A percentile compares a stretch with the other conserved stretches of the same genome.
These are phyloP conservation scores for Dactylellina sp. DNA, from an alignment of 2,329 filamentous ascomycete species.

Conservation along the genomic window DNA sequence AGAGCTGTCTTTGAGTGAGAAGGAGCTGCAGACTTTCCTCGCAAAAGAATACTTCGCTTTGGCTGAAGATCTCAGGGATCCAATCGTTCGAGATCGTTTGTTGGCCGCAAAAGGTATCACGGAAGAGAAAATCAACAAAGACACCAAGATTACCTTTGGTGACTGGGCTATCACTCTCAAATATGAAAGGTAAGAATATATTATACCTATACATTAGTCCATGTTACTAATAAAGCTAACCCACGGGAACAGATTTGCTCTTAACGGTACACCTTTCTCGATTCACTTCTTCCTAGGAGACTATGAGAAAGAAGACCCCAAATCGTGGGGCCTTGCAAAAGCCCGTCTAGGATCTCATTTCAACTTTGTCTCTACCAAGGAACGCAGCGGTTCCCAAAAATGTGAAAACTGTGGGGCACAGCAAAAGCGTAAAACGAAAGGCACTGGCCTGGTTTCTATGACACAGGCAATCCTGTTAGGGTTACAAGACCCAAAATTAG, in stretches of 20 bases:
- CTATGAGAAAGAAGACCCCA: neutral
- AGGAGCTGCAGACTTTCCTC: neutral
- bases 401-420: slow-evolving; percentile 6
- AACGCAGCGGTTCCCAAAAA: neutral
- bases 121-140: neutral
- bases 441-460: neutral
- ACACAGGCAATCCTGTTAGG: slow-evolving; percentile 10
- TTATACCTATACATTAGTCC: neutral
- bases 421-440: neutral
- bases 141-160: neutral
- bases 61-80: slow-evolving; percentile 5
- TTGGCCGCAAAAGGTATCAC: neutral
- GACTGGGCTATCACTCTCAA: neutral
- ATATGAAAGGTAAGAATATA: neutral
- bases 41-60: slow-evolving; percentile 1
- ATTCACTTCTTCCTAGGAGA: slow-evolving; percentile 18
- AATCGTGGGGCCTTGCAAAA: neutral
- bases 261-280: neutral
- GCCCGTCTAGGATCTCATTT: slow-evolving; percentile 1
- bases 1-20: neutral
- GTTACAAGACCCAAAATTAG: neutral
- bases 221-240: neutral
- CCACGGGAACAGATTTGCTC: slow-evolving; percentile 2
- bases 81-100: neutral
- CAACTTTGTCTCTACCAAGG: neutral